Base-by-base conservation (phyloP, 768 basidiomycete species). In the Psilocybe cyanescens region DNA sequence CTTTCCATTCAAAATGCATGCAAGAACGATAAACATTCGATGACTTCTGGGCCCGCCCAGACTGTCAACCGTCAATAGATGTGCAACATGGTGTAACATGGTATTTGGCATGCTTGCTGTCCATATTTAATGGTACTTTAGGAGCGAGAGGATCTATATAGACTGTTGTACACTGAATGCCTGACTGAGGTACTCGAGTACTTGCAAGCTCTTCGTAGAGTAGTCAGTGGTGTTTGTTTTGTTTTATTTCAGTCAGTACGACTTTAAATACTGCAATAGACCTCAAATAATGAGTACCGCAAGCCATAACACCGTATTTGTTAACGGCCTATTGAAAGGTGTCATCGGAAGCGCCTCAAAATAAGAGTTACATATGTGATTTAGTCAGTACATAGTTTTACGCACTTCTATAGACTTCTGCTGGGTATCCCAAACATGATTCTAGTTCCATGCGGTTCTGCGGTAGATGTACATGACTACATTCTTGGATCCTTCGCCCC, bases 1-100 rank as follows among this genome's bases (percentile, higher is more conserved):
- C 17, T 31, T 49, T 64, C 57, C 59, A 65, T 46, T 50, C 58
- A 35, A 37, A 63, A 68, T 65, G 62, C 55, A 47, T 44, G 29
- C 49, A 59, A 33, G 33, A 33, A 52, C 57, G 55, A 53, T 19
- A 45, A 45, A 59, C 59, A 44, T 44, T 44, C 41, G 62, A 56
- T 59, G 41, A 55, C 62, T 61, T 61, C 60, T 58, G 50, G 55
- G 29, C 60, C 49, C 57, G 6, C 54, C 31, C 45, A 44, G 33
- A 49, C 60, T 62, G 55, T 58, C 54, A 63, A 41, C 58, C 53
- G 24, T 55, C 51, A 24, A 46, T 47, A 3, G 28, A 53, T 48
- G 6, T 1, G 19, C 19, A 19, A 19, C 19, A 19, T 19, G 9
- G 8, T 19, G 6, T 61, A 33, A 28, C 33, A 53, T 53, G 51